phyloP scores from a whole-genome alignment of 495 filamentous ascomycete genomes.

The Lichenothelia convexa region DNA sequence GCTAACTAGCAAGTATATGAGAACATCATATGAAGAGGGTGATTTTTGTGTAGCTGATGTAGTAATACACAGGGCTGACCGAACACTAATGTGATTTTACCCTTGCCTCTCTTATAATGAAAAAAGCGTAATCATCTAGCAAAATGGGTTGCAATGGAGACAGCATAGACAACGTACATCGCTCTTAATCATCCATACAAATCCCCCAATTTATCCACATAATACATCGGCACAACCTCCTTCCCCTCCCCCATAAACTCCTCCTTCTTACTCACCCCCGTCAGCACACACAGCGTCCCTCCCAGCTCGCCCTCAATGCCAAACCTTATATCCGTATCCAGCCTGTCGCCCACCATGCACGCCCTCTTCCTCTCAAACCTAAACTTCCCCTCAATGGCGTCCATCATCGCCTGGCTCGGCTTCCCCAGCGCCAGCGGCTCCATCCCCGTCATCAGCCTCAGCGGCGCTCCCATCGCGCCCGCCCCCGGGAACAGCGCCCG shows the following conservation, averaged over 20 bases:
- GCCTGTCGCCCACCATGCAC: constrained; percentile 91
- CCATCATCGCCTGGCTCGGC: constrained; percentile 98
- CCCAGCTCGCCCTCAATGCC: constrained; percentile 80
- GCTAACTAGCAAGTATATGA: too few relatives aligned
- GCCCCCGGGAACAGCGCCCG: constrained; percentile 79
- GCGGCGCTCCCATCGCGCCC: constrained; percentile 59
- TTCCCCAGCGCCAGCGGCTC: constrained; percentile 71
- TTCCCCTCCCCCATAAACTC: constrained; percentile 52
- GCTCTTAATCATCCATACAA: constrained; percentile 18
- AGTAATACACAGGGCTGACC: too few relatives aligned
- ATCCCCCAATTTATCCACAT: constrained; percentile 70
- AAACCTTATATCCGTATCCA: constrained; percentile 93
- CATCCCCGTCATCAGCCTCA: constrained; percentile 51
- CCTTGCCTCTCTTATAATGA: too few relatives aligned
- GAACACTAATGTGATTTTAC: too few relatives aligned
- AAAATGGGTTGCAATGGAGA: too few relatives aligned
- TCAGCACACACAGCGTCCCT: constrained; percentile 80
- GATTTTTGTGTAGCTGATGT: too few relatives aligned
- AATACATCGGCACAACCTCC: constrained; percentile 50
- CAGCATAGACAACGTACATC: too few relatives aligned
- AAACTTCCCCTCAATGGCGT: constrained; percentile 92
- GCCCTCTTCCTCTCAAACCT: constrained; percentile 63
- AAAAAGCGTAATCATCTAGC: too few relatives aligned
- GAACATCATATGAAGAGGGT: too few relatives aligned
- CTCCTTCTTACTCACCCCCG: constrained; percentile 67